These are phyloP conservation scores for Glycyrrhiza uralensis DNA, from an alignment of 306 rosid species.

Conservation along the genomic window DNA sequence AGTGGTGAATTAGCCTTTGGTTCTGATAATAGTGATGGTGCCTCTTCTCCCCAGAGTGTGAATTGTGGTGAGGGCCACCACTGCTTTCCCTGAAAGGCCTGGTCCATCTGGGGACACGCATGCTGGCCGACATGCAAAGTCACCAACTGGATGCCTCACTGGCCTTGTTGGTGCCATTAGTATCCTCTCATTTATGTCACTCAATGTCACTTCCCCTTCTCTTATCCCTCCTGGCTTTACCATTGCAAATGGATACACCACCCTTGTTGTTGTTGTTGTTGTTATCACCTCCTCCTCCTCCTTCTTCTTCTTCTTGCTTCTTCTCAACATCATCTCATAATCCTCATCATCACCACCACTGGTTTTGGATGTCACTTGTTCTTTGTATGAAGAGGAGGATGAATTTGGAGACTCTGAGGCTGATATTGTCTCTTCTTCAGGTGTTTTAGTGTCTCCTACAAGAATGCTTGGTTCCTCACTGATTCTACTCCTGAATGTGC, in stretches of 20 bases:
- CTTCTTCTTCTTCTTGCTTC: too few species aligned
- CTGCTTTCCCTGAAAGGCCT: constrained; percentile 94
- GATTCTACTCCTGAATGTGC: constrained; percentile 38
- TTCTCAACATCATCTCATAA: too few species aligned
- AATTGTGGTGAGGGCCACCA: constrained; percentile 86
- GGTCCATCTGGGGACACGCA: constrained; percentile 73
- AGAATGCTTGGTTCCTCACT: constrained; percentile 41
- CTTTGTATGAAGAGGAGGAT: constrained; percentile 65
- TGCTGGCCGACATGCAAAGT: constrained; percentile 94
- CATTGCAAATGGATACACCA: constrained; percentile 88
- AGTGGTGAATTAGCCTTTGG: constrained; percentile 50
- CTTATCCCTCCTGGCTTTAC: constrained; percentile 94
- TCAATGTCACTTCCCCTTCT: constrained; percentile 90
- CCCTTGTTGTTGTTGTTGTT: constrained; percentile 30
- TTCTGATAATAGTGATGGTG: constrained; percentile 93
- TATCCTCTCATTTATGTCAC: constrained; percentile 87
- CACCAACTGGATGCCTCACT: constrained; percentile 91
- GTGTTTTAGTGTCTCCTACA: constrained; percentile 35
- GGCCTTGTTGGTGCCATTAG: constrained; percentile 87
- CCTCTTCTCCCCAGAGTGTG: constrained; percentile 92
- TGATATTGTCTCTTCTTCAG: constrained; percentile 46
- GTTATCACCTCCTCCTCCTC: constrained; percentile 16
- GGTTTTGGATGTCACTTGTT: constrained; percentile 32
- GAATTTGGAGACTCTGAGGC: constrained; percentile 61
- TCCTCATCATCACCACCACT: constrained; percentile 16